phyloP scores from a whole-genome alignment of 345 rosid genomes.

The Eucalyptus pumila region DNA sequence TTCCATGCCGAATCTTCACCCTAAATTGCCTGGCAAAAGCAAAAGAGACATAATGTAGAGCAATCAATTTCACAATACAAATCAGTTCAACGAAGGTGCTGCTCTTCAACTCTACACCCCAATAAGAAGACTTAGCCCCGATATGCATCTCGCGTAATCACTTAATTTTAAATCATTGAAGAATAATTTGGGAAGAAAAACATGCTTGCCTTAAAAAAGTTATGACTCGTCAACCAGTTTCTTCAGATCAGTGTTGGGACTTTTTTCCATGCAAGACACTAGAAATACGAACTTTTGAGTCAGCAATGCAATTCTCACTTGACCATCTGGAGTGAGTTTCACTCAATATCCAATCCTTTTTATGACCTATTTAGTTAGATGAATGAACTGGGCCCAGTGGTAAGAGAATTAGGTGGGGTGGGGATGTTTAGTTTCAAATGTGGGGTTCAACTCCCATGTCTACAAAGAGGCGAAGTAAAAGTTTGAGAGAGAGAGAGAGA shows the following conservation, averaged over 20 bases:
- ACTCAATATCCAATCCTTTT: too few species aligned
- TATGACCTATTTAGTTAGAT: too few species aligned
- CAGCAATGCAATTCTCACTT: too few species aligned
- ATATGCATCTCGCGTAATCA: not conserved
- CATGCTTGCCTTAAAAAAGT: not conserved
- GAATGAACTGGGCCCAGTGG: too few species aligned
- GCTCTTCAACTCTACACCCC: not conserved
- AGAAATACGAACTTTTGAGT: too few species aligned
- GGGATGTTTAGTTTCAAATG: too few species aligned
- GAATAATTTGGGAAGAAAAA: not conserved
- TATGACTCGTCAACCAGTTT: not conserved
- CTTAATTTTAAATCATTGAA: not conserved
- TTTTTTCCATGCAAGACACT: not conserved
- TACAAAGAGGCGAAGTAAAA: too few species aligned
- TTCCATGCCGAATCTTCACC: too few species aligned
- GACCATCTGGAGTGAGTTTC: too few species aligned
- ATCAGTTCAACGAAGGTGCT: not conserved
- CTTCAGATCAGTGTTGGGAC: not conserved
- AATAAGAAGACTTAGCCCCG: not conserved
- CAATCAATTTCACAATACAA: not conserved
- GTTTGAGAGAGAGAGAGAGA: too few species aligned
- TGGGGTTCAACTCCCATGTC: too few species aligned
- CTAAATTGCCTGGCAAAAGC: constrained; percentile 2
- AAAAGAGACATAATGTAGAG: not conserved
- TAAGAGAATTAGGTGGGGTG: too few species aligned